Evolutionary conservation across 352 stramenopile genomes (phyloP).

Genomic region (Globisporangium spiculum): DNA sequence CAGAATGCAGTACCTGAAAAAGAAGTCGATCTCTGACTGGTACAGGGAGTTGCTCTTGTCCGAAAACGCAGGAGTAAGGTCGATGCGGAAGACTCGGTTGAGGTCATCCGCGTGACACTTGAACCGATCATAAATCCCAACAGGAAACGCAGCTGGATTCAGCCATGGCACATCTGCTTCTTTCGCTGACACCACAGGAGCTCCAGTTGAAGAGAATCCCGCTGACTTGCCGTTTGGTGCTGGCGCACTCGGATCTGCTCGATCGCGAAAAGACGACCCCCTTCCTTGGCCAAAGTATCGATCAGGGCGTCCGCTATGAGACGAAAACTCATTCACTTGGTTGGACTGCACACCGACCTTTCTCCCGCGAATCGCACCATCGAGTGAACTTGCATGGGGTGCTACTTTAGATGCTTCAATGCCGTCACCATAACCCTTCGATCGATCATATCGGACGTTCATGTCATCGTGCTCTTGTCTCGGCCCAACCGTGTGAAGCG

Average conservation of each 20-base stretch:
- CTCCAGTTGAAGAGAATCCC: not conserved
- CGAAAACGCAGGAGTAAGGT: constrained; percentile 53
- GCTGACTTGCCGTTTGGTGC: constrained; percentile 7
- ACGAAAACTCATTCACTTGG: not conserved
- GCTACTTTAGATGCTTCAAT: not conserved
- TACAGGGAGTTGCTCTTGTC: constrained; percentile 47
- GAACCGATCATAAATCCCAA: constrained; percentile 53
- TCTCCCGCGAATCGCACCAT: constrained; percentile 3
- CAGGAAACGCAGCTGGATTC: constrained; percentile 45
- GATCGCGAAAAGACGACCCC: not conserved
- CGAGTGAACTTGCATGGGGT: not conserved
- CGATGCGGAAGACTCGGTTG: constrained; percentile 63
- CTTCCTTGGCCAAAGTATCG: not conserved
- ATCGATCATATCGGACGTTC: not conserved
- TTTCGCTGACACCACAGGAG: not conserved
- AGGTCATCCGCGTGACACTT: constrained; percentile 49
- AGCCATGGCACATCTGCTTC: constrained; percentile 51
- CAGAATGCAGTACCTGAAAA: constrained; percentile 29
- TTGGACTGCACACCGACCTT: not conserved
- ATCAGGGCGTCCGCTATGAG: not conserved
- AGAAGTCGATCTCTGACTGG: constrained; percentile 66
- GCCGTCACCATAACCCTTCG: constrained; percentile 6
- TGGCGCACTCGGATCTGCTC: not conserved
- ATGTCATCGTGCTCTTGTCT: constrained; percentile 11
- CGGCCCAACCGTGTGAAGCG: constrained; percentile 9